Evolutionary conservation across 2,329 filamentous ascomycete genomes (phyloP).

Genomic region (Ophioceras dolichostomum): DNA sequence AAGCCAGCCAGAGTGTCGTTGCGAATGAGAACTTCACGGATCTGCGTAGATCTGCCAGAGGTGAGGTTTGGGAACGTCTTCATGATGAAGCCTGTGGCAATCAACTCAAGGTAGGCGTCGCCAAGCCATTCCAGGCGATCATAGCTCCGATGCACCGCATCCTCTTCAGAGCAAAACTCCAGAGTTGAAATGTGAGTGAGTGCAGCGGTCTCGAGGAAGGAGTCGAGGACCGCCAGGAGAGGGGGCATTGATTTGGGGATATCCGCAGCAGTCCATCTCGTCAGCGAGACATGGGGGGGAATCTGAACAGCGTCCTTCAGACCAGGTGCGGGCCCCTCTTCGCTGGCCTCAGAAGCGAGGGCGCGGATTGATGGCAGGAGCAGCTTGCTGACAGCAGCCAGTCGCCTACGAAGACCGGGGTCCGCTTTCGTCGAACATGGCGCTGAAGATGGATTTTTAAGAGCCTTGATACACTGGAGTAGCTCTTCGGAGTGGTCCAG

Average conservation of each 20-base stretch:
- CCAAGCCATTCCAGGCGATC: slow-evolving; percentile 83
- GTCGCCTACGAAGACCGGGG: slow-evolving; percentile 9
- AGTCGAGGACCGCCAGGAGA: slow-evolving; percentile 49
- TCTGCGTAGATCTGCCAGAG: slow-evolving; percentile 58
- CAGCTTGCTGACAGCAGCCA: slow-evolving; percentile 11
- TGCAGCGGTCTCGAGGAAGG: slow-evolving; percentile 45
- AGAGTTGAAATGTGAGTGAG: slow-evolving; percentile 46
- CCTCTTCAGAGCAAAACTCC: slow-evolving; percentile 29
- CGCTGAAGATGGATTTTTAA: slow-evolving; percentile 13
- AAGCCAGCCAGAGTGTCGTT: slow-evolving; percentile 67
- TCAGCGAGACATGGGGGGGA: slow-evolving; percentile 16
- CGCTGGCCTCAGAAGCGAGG: background rate
- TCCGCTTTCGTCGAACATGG: background rate
- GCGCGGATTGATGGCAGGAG: slow-evolving; percentile 14
- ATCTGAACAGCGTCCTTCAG: background rate
- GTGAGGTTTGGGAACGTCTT: slow-evolving; percentile 53
- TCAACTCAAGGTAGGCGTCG: slow-evolving; percentile 66
- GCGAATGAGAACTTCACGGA: slow-evolving; percentile 68
- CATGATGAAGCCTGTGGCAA: slow-evolving; percentile 61
- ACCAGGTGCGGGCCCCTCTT: background rate
- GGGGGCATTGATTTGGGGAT: slow-evolving; percentile 38
- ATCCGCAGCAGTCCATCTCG: slow-evolving; percentile 37
- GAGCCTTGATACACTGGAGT: slow-evolving; percentile 21
- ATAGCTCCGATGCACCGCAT: slow-evolving; percentile 41
- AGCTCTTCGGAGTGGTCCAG: slow-evolving; percentile 24